Base-by-base conservation (phyloP, 345 rosid species). In the Fremontodendron californicum region DNA sequence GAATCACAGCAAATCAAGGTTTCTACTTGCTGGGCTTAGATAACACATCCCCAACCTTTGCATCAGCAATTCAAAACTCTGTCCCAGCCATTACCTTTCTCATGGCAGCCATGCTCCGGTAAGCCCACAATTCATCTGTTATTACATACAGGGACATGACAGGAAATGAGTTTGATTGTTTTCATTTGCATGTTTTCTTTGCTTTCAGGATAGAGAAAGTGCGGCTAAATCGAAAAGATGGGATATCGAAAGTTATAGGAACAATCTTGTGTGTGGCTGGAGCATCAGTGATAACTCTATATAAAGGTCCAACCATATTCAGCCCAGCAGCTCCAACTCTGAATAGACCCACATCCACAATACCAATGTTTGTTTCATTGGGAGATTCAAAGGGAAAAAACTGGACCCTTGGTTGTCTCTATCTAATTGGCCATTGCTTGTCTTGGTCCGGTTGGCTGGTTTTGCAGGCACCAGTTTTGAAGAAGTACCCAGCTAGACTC, bases 371-470 rank as follows among this genome's bases (percentile, higher is more conserved):
- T 21, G 77, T 75, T 8, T 85, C 91, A 1, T 74, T 92, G 37
- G 97, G 94, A 54, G 92, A 93, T 75, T 91, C 93, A 0, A 82
- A 76, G 25, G 91, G 91, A 2, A 96, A 93, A 84, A 91, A 75
- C 86, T 96, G 99, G 99, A 89, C 94, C 9, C 90, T 90, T 9
- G 99, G 99, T 55, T 96, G 99, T 75, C 11, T 96, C 45, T 96
- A 86, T 82, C 84, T 96, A 9, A 89, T 96, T n/a, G 99, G 99
- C 21, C 99, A 96, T 82, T 96, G 99, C 87, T 83, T 96, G 62
- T 90, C 97, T 52, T 96, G 99, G 99, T 92, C 99, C 4, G 98
- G 84, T 9, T 96, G 99, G 99, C 91, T 96, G 11, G 99, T 96
- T 9, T 79, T 96, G 65, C 99, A 96, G 79, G 96, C 99, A 15